A percentile compares a stretch with the other conserved stretches of the same genome.
phyloP scores from a whole-genome alignment of 805 yeast genomes.

The Spathaspora girioi region DNA sequence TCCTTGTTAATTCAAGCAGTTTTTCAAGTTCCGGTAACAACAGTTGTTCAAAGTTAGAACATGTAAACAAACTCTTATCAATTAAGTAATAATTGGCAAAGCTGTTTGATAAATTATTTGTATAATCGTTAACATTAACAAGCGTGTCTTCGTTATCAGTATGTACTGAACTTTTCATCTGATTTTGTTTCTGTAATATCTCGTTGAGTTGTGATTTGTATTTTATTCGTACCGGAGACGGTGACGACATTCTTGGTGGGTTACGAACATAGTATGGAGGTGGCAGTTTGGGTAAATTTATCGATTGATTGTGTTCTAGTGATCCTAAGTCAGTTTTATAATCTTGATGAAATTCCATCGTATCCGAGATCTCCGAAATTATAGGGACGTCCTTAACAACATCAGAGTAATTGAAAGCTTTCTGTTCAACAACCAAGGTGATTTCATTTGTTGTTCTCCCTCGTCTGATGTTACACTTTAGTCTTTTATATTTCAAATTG shows the following conservation, averaged over 20 bases:
- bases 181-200: background rate
- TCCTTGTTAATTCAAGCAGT: background rate
- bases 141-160: background rate
- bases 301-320: background rate
- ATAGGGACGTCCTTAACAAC: background rate
- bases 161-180: background rate
- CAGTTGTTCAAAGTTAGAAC: background rate
- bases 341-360: background rate
- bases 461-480: background rate
- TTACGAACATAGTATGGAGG: background rate
- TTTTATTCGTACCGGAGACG: background rate
- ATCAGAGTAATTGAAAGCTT: background rate
- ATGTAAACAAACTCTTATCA: background rate
- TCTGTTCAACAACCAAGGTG: background rate
- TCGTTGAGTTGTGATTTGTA: conserved; percentile 4
- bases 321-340: background rate
- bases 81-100: conserved; percentile 1
- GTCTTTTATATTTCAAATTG: background rate
- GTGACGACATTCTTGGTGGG: background rate
- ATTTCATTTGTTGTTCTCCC: background rate
- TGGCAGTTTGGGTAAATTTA: background rate
- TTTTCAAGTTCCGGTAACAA: background rate
- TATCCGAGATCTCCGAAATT: background rate
- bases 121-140: background rate
- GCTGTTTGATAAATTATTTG: background rate